Base-by-base conservation (phyloP, 164 flowering plant species). In the Aristolochia contorta region DNA sequence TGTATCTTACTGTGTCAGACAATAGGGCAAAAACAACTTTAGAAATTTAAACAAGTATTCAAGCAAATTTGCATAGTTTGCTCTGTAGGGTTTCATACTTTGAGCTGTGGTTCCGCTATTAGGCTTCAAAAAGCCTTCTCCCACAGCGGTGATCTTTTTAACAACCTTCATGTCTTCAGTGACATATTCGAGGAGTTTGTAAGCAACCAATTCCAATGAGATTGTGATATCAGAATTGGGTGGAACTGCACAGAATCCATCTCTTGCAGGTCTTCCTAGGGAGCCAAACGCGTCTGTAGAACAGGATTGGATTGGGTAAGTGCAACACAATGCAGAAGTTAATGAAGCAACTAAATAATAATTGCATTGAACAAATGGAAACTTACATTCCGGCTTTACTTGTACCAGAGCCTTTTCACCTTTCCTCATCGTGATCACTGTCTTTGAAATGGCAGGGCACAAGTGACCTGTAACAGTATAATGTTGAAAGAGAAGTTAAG, bases 391-490 rank as follows among this genome's bases (percentile, higher is more conserved):
- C 25, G 78, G 74, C 27, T 69, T 57, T 51, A 72, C 78, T 49
- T 59, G 62, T 45, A 75, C 41, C 58, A 62, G 52, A 8, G 65
- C 78, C 51, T 67, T 62, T 59, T 75, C 78, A 50, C 73, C 75
- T 32, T 72, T 75, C 59, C 75, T 70, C 78, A 75, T 69, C n/a
- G 76, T 75, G 12, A 69, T 67, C 22, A 75, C 74, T 7, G 71
- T 46, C 58, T 69, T 69, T 20, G 75, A 68, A 56, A 75, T 52
- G 58, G 78, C 75, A 66, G 78, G 74, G 56, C 75, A 75, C 6
- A 72, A 49, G 60, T 63, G 75, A 32, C 74, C 78, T 75, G 59
- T 58, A 5, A 54, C 41, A 41, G 21, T 49, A 25, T 21, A 64
- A 45, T 55, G 20, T 24, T 54, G 32, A 4, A 1, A 16, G n/a